phyloP scores from a whole-genome alignment of 2,329 filamentous ascomycete genomes.

The Xylariaceae sp. region DNA sequence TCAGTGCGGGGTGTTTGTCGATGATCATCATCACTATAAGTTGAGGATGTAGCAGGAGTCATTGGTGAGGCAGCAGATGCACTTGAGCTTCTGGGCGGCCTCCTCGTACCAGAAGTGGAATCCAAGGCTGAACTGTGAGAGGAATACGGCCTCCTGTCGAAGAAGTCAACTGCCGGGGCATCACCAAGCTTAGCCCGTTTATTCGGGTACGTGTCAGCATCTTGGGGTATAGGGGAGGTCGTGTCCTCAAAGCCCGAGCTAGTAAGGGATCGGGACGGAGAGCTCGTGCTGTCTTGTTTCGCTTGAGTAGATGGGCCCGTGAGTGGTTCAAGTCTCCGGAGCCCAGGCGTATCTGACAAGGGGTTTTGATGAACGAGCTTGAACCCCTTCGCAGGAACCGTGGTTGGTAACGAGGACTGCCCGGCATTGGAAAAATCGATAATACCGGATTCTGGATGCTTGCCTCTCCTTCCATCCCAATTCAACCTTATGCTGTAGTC shows the following conservation, averaged over 20 bases:
- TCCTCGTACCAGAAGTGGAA: constrained; percentile 23
- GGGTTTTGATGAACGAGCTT: constrained; percentile 35
- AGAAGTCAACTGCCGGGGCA: constrained; percentile 19
- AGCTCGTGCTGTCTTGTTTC: constrained; percentile 16
- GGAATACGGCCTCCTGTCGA: constrained; percentile 26
- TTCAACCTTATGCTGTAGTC: constrained; percentile 80
- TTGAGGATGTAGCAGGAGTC: constrained; percentile 39
- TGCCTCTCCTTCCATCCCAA: constrained; percentile 70
- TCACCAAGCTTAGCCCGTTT: constrained; percentile 29
- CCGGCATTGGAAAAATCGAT: constrained; percentile 26
- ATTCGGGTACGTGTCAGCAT: constrained; percentile 22
- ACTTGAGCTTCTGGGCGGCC: constrained; percentile 23
- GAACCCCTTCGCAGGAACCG: constrained; percentile 30
- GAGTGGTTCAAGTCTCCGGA: constrained; percentile 30
- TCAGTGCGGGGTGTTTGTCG: constrained; percentile 21
- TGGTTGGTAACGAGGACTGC: constrained; percentile 24
- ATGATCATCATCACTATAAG: constrained; percentile 36
- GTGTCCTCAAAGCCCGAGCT: constrained; percentile 19
- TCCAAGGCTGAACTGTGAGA: constrained; percentile 31
- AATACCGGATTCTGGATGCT: constrained; percentile 42
- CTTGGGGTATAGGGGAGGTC: constrained; percentile 16
- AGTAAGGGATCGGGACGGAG: too few relatives aligned
- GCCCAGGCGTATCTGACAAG: constrained; percentile 23
- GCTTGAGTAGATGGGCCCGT: constrained; percentile 19
- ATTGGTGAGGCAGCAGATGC: constrained; percentile 33